phyloP scores from a whole-genome alignment of 2,329 filamentous ascomycete genomes.

The Chrysosporium keratinophilum region DNA sequence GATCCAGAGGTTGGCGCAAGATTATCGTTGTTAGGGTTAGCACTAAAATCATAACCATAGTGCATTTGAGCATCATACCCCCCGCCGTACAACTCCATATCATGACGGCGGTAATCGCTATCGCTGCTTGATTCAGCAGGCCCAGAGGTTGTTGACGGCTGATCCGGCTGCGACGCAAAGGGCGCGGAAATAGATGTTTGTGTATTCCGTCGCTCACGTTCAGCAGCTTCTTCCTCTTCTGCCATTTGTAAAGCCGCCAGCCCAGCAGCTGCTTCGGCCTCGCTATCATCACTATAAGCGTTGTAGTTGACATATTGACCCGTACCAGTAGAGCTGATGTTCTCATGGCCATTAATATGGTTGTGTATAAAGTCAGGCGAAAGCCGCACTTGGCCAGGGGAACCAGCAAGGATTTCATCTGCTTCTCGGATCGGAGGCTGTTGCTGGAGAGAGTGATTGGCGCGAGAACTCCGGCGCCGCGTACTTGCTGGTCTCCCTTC shows the following conservation, averaged over 20 bases:
- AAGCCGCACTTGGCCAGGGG: constrained; percentile 20
- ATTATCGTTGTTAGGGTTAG: constrained; percentile 1
- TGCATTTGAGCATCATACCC: constrained; percentile 55
- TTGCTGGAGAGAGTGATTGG: constrained; percentile 20
- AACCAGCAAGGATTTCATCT: constrained; percentile 17
- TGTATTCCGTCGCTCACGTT: constrained; percentile 50
- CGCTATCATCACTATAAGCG: constrained; percentile 62
- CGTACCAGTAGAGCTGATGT: constrained; percentile 36
- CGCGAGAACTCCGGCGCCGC: constrained; percentile 22
- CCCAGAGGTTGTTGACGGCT: constrained; percentile 15
- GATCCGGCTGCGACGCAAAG: constrained; percentile 31
- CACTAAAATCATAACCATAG: constrained; percentile 44
- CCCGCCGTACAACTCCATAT: constrained; percentile 64
- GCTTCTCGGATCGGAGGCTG: constrained; percentile 15
- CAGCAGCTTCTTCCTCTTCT: constrained; percentile 60
- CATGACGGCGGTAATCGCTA: constrained; percentile 60
- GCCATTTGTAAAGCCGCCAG: constrained; percentile 74
- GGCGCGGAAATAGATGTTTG: constrained; percentile 41
- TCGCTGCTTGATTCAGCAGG: constrained; percentile 47
- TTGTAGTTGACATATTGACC: constrained; percentile 39
- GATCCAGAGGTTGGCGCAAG: constrained; percentile 11
- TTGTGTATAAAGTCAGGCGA: constrained; percentile 38
- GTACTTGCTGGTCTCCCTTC: constrained; percentile 23
- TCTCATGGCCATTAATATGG: constrained; percentile 41
- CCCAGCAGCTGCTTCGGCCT: constrained; percentile 77